Evolutionary conservation across 2,329 filamentous ascomycete species (phyloP), one percentile per base, ranked within the genome.

Genomic region (Xylariomycetidae sp.): DNA sequence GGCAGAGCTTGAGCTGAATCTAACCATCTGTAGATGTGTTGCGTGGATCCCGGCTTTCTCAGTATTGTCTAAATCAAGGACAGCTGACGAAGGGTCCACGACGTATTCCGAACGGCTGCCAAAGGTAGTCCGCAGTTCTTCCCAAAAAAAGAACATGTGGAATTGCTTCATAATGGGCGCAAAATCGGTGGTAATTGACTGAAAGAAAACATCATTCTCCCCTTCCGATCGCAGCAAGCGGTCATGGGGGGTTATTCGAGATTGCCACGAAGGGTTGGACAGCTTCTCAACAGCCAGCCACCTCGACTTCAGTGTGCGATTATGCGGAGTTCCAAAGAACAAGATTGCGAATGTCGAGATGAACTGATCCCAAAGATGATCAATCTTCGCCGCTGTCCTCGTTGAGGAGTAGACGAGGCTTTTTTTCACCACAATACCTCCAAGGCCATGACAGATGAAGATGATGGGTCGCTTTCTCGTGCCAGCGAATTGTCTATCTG

Each of bases 381-480:
- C 41, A 18, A 58, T 43, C 11, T 47, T 39, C 25, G 40, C 34
- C 10, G 41, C 41, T 22, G 30, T 42, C 22, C 42, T 34, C 13
- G 41, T 49, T 4, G 34, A 38, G 22, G 53, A 51, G 25, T 47
- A 50, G 14, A 43, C 37, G 20, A 59, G 43, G 11, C 53, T 58
- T 33, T 52, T 48, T 40, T 63, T 63, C 6, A 54, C 51, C n/a
- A 62, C 35, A n/a, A 62, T 37, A 3, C 59, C 59, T 8, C 60
- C 59, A 27, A 63, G 34, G 13, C 57, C 54, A 47, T 63, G 58
- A 36, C 59, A 62, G 28, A 63, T 31, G 35, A 63, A 62, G 25
- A 62, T 56, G 23, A 63, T 54, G 7, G 59, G 58, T 20, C 56
- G 47, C 30, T 44, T 37, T 14, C 27, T 32, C n/a, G 43, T 46